These are phyloP conservation scores for Colletotrichum sp. DNA, from an alignment of 2,329 filamentous ascomycete species.

Conservation along the genomic window DNA sequence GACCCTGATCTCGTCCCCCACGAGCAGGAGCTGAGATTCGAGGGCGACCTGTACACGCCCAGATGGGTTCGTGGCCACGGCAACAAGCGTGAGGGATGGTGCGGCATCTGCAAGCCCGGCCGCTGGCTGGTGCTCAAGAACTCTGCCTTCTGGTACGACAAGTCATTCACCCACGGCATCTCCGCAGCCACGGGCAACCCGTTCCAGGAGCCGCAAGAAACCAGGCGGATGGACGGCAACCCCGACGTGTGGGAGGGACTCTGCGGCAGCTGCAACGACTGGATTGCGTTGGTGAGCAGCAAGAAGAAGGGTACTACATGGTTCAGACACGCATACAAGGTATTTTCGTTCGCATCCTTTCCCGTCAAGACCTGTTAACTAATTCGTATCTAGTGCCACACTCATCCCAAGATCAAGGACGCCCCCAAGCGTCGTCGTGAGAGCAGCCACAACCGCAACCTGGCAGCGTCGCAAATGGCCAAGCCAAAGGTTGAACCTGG, in stretches of 20 bases:
- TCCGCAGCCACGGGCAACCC: constrained; percentile 80
- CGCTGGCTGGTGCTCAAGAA: constrained; percentile 90
- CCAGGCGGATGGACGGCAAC: constrained; percentile 78
- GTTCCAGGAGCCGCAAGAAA: constrained; percentile 79
- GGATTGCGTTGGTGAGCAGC: constrained; percentile 81
- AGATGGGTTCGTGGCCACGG: constrained; percentile 85
- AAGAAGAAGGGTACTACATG: constrained; percentile 94
- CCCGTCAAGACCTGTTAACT: constrained; percentile 23
- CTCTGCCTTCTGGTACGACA: constrained; percentile 92
- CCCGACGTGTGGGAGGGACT: constrained; percentile 83
- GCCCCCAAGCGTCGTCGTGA: constrained; percentile 71
- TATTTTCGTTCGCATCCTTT: constrained; percentile 37
- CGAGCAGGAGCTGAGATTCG: constrained; percentile 80
- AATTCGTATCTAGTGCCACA: constrained; percentile 61
- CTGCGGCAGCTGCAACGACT: constrained; percentile 79
- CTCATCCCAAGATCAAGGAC: constrained; percentile 74
- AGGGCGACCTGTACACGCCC: constrained; percentile 83
- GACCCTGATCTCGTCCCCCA: constrained; percentile 79
- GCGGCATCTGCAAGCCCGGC: constrained; percentile 84
- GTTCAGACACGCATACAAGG: constrained; percentile 91
- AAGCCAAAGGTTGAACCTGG: constrained; percentile 54
- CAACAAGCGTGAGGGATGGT: constrained; percentile 90
- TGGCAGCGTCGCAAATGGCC: constrained; percentile 45
- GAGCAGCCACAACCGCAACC: constrained; percentile 54
- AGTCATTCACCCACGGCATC: constrained; percentile 87